Conservation (phyloP, 495 filamentous ascomycete genomes). For the Friedmanniomyces simplex region DNA sequence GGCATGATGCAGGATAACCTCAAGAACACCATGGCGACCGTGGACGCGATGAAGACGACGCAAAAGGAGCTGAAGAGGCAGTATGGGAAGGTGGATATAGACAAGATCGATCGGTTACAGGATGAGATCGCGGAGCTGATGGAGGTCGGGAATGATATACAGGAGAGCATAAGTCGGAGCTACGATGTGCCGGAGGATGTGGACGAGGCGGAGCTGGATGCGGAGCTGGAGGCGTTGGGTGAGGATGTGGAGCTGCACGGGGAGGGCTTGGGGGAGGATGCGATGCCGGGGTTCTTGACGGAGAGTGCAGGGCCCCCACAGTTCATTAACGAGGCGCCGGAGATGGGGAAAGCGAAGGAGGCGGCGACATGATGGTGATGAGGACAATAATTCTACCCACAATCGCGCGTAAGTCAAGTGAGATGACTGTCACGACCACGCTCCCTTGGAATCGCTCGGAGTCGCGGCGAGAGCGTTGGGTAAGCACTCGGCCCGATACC, state of each 20-base stretch:
- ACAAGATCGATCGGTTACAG: conserved; percentile 95
- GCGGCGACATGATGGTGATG: conserved; percentile 35
- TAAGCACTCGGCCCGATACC: no score
- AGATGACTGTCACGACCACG: no score
- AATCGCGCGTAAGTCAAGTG: no score
- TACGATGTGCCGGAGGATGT: conserved; percentile 97
- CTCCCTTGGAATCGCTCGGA: no score
- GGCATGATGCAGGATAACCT: conserved; percentile 99
- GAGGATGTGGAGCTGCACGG: conserved; percentile 63
- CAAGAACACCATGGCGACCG: conserved; percentile 96
- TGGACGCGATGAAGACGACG: conserved; percentile 92
- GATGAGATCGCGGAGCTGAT: conserved; percentile 98
- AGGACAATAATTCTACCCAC: neutral
- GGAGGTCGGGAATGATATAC: conserved; percentile 97
- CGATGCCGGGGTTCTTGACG: conserved; percentile 76
- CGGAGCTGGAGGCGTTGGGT: conserved; percentile 87
- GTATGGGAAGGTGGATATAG: conserved; percentile 93
- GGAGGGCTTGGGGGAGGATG: conserved; percentile 46
- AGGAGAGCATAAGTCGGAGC: conserved; percentile 84
- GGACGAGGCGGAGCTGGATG: conserved; percentile 94
- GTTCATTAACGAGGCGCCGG: conserved; percentile 61
- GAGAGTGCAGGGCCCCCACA: conserved; percentile 61
- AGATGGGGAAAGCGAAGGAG: conserved; percentile 69
- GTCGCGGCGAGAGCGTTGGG: no score
- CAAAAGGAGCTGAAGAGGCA: conserved; percentile 90